These are phyloP conservation scores for Pseudovirgaria hyperparasitica DNA, from an alignment of 2,329 filamentous ascomycete species.

Conservation along the genomic window DNA sequence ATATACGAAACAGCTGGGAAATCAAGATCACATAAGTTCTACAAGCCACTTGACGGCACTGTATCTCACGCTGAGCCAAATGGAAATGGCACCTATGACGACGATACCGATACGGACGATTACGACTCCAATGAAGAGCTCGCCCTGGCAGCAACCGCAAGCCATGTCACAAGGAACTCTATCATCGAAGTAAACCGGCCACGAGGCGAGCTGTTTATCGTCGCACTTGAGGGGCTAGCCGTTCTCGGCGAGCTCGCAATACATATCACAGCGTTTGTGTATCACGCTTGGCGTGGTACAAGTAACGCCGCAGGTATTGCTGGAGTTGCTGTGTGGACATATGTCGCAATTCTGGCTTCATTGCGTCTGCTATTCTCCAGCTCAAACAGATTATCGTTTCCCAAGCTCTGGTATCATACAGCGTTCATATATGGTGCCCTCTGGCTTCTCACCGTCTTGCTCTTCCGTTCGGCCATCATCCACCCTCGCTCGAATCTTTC, in stretches of 20 bases:
- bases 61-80: constrained; percentile 15
- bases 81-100: constrained; percentile 14
- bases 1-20: constrained; percentile 40
- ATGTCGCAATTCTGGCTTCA: constrained; percentile 61
- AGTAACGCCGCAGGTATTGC: constrained; percentile 50
- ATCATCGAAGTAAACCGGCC: constrained; percentile 64
- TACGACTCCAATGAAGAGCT: constrained; percentile 43
- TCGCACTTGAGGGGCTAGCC: constrained; percentile 62
- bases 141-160: constrained; percentile 42
- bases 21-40: constrained; percentile 42
- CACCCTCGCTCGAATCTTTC: constrained; percentile 54
- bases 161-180: constrained; percentile 33
- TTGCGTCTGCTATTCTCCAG: constrained; percentile 55
- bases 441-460: constrained; percentile 63
- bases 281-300: constrained; percentile 44
- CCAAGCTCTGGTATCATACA: constrained; percentile 85
- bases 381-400: constrained; percentile 49
- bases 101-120: constrained; percentile 40
- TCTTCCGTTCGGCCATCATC: constrained; percentile 78
- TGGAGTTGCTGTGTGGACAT: constrained; percentile 65
- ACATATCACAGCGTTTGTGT: constrained; percentile 52
- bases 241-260: constrained; percentile 59
- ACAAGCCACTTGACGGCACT: constrained; percentile 41
- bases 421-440: constrained; percentile 68
- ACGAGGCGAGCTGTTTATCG: constrained; percentile 54